Conservation (phyloP, 768 basidiomycete species). For the Tricholoma terreum region DNA sequence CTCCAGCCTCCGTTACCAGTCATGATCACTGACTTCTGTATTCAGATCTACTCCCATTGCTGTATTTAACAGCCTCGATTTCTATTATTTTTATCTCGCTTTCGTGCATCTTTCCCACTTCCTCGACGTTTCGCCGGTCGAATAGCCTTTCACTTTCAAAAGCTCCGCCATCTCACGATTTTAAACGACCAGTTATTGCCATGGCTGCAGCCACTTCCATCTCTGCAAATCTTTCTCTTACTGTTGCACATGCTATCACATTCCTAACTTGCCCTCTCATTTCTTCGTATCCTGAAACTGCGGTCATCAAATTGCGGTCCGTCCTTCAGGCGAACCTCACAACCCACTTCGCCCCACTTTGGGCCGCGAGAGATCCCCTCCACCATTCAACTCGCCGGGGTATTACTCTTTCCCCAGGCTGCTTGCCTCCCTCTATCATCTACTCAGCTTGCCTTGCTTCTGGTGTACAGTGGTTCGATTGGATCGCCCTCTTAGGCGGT, state of each 20-base stretch:
- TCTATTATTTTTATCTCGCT: constrained; percentile 1
- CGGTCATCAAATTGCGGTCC: constrained; percentile 66
- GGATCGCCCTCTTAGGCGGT: constrained; percentile 68
- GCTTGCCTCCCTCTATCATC: constrained; percentile 68
- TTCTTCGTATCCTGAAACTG: constrained; percentile 52
- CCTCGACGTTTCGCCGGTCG: constrained; percentile 61
- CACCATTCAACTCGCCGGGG: constrained; percentile 71
- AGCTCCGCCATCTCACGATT: constrained; percentile 12
- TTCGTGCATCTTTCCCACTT: constrained; percentile 10
- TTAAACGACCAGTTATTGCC: constrained; percentile 20
- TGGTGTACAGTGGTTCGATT: constrained; percentile 77
- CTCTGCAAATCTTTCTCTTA: constrained; percentile 51
- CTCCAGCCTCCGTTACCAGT: background rate
- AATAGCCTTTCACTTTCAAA: constrained; percentile 38
- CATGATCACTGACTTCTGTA: background rate
- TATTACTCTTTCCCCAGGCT: constrained; percentile 66
- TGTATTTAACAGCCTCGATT: constrained; percentile 19
- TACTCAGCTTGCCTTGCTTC: constrained; percentile 68
- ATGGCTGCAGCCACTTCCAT: constrained; percentile 40
- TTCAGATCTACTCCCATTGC: constrained; percentile 6
- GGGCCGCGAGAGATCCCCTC: constrained; percentile 62
- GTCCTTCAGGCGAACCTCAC: constrained; percentile 73
- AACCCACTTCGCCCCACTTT: constrained; percentile 63
- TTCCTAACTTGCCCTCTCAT: constrained; percentile 70
- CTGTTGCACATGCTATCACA: constrained; percentile 71